These are phyloP conservation scores for Corynascus novoguineensis DNA, from an alignment of 495 filamentous ascomycete genomes.

Conservation along the genomic window DNA sequence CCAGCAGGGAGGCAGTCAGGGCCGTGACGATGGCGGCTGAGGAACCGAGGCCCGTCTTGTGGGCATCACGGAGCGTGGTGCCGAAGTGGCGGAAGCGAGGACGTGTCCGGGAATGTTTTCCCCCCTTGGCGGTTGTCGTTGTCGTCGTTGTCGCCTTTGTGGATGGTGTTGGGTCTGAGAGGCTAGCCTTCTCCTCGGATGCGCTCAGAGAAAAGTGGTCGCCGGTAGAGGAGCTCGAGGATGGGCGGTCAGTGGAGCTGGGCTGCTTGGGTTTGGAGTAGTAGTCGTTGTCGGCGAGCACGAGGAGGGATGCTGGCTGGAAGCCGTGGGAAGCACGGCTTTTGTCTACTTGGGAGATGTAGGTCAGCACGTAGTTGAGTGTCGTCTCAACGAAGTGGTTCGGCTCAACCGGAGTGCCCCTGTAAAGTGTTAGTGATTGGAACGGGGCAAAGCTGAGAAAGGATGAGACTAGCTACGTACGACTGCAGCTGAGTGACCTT, in stretches of 20 bases:
- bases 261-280: conserved; percentile 54
- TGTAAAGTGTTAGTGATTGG: conserved; percentile 19
- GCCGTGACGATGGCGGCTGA: conserved; percentile 94
- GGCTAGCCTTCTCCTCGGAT: background rate
- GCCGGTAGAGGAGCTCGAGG: conserved; percentile 9
- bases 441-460: background rate
- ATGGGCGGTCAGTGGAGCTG: conserved; percentile 38
- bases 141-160: conserved; percentile 17
- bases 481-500: conserved; percentile 69
- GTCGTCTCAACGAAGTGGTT: conserved; percentile 92
- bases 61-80: conserved; percentile 67
- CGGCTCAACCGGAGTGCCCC: conserved; percentile 31
- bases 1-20: conserved; percentile 73
- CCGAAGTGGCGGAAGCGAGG: conserved; percentile 70
- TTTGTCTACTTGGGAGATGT: conserved; percentile 56
- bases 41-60: conserved; percentile 95
- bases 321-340: conserved; percentile 51
- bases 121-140: background rate
- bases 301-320: conserved; percentile 67
- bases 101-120: too few relatives aligned
- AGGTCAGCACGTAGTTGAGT: conserved; percentile 79
- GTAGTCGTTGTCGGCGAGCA: conserved; percentile 93
- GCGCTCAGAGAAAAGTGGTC: background rate
- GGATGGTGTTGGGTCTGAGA: conserved; percentile 10
- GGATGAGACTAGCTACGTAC: conserved; percentile 48